These are phyloP conservation scores for Peronosclerospora sorghi DNA, from an alignment of 352 stramenopile genomes.

Conservation along the genomic window DNA sequence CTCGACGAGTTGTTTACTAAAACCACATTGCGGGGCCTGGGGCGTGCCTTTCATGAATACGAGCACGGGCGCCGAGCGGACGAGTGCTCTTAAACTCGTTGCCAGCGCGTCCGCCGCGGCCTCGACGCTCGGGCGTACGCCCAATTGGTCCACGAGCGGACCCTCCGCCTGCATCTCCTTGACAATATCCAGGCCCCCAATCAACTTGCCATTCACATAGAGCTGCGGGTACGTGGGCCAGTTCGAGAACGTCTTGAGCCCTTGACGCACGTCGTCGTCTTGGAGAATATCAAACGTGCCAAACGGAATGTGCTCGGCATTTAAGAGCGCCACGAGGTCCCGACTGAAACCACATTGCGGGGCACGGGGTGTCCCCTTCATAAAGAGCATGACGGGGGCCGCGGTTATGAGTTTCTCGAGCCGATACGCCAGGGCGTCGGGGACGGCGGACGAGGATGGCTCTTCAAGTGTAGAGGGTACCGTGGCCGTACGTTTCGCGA, in stretches of 20 bases:
- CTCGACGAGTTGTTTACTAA: conserved; percentile 90
- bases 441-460: conserved; percentile 2
- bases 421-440: conserved; percentile 54
- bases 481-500: conserved; percentile 36
- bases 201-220: conserved; percentile 94
- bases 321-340: conserved; percentile 89
- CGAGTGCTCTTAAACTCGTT: conserved; percentile 75
- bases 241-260: conserved; percentile 93
- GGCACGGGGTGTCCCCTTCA: conserved; percentile 94
- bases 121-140: conserved; percentile 59
- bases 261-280: conserved; percentile 91
- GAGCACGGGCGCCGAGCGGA: conserved; percentile 86
- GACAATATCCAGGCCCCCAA: conserved; percentile 96
- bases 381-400: conserved; percentile 96
- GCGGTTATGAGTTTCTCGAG: conserved; percentile 77
- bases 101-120: conserved; percentile 72
- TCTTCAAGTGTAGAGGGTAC: conserved; percentile 10
- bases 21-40: conserved; percentile 86
- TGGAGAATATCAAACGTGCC: conserved; percentile 96
- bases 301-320: conserved; percentile 88
- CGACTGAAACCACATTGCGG: conserved; percentile 94
- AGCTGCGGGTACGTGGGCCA: conserved; percentile 98
- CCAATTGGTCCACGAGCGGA: conserved; percentile 69
- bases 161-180: conserved; percentile 91
- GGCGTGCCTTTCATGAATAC: conserved; percentile 94